A percentile compares a stretch with the other conserved stretches of the same genome.
These are phyloP conservation scores for Fusarium newnesense DNA, from an alignment of 2,329 filamentous ascomycete species.

Conservation along the genomic window DNA sequence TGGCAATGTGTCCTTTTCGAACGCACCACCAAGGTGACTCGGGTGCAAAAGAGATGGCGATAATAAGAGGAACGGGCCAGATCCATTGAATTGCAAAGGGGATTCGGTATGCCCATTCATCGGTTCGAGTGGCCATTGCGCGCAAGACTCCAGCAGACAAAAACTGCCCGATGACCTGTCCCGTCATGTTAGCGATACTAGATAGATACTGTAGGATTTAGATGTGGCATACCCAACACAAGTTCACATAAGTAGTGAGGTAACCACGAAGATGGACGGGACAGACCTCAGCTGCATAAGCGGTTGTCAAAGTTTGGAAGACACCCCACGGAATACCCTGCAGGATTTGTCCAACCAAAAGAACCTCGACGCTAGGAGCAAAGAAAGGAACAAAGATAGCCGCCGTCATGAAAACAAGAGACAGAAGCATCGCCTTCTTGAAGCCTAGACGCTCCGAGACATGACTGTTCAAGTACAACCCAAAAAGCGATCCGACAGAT, in stretches of 20 bases:
- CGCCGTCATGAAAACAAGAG: constrained; percentile 49
- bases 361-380: constrained; percentile 48
- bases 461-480: constrained; percentile 27
- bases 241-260: constrained; percentile 54
- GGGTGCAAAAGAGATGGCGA: not conserved
- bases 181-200: not conserved
- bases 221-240: constrained; percentile 48
- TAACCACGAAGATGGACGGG: constrained; percentile 53
- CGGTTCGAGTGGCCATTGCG: not conserved
- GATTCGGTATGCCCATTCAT: not conserved
- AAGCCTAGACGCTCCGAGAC: constrained; percentile 25
- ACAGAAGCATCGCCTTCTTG: constrained; percentile 60
- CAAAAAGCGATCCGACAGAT: constrained; percentile 23
- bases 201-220: no score
- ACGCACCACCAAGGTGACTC: not conserved
- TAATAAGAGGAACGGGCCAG: not conserved
- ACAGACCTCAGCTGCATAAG: constrained; percentile 57
- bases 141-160: not conserved
- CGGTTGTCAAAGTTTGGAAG: constrained; percentile 53
- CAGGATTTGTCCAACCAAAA: constrained; percentile 58
- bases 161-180: not conserved
- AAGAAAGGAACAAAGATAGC: constrained; percentile 48
- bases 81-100: not conserved
- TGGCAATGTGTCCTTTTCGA: not conserved
- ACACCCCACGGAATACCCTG: constrained; percentile 55